Percentiles rank a stretch among this genome's conserved stretches.
Conservation (phyloP, 1,284 basidiomycete species). For the Trichosporon inkin region DNA sequence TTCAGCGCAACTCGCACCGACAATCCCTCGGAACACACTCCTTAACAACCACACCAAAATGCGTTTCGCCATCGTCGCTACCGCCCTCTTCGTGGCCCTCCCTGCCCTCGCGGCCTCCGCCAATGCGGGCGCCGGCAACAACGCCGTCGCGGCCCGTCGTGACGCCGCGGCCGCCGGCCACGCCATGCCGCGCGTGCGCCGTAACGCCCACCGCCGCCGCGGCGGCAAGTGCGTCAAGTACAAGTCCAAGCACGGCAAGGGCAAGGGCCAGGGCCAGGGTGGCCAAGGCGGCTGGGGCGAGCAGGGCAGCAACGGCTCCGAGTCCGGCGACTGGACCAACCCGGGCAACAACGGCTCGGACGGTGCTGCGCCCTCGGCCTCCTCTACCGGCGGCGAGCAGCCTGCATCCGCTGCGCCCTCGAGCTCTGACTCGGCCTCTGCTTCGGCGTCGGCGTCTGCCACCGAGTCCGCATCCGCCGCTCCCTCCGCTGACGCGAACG, state of each 20-base stretch:
- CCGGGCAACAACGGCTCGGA: no score
- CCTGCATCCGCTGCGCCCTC: not conserved
- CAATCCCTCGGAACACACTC: not conserved
- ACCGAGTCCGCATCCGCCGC: not conserved
- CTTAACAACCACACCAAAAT: not conserved
- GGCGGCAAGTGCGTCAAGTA: not conserved
- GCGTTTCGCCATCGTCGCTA: constrained; percentile 2
- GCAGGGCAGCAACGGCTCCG: no score
- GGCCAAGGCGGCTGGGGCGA: not conserved
- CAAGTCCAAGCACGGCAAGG: not conserved
- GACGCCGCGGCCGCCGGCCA: not conserved
- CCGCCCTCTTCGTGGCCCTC: not conserved
- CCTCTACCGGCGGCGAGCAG: not conserved
- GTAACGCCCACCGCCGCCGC: constrained; percentile 1
- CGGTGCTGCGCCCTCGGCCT: not conserved
- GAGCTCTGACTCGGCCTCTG: not conserved
- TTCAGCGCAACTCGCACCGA: not conserved
- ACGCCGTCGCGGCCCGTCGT: no score
- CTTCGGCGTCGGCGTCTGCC: not conserved
- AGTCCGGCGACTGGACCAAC: not conserved
- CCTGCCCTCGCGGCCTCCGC: not conserved
- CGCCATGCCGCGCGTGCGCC: not conserved
- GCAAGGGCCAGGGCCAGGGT: not conserved
- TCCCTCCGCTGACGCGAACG: not conserved
- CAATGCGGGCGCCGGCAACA: not conserved